phyloP scores from a whole-genome alignment of 78 protist genomes.

The Capsaspora owczarzaki region DNA sequence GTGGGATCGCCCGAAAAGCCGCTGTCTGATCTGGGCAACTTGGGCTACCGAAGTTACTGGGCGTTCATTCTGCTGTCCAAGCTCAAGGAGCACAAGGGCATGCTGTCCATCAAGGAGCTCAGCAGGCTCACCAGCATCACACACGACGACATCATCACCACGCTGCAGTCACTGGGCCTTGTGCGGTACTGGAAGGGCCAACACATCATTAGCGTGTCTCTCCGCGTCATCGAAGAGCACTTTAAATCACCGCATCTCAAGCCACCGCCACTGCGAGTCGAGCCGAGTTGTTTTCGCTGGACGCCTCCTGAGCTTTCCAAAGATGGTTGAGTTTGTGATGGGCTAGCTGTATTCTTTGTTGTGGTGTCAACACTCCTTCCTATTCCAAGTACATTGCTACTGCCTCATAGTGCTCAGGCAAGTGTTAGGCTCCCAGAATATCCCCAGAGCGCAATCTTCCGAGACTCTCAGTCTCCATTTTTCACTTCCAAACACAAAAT shows the following conservation, averaged over 20 bases:
- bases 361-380: too few relatives aligned
- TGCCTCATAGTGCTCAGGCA: too few relatives aligned
- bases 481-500: too few relatives aligned
- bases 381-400: too few relatives aligned
- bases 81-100: neutral
- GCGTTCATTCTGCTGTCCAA: neutral
- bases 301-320: neutral
- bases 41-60: slow-evolving; percentile 83
- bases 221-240: neutral
- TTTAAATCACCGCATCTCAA: neutral
- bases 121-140: slow-evolving; percentile 17
- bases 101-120: neutral
- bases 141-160: slow-evolving; percentile 64
- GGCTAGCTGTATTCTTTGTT: too few relatives aligned
- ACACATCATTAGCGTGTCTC: slow-evolving; percentile 43
- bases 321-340: too few relatives aligned
- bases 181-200: slow-evolving; percentile 83
- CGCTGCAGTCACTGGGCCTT: slow-evolving; percentile 65
- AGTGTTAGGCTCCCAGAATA: too few relatives aligned
- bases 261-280: neutral
- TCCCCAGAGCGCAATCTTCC: too few relatives aligned
- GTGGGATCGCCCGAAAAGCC: slow-evolving; percentile 98
- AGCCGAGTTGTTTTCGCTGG: neutral
- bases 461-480: too few relatives aligned
- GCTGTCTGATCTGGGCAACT: slow-evolving; percentile 89